phyloP scores from a whole-genome alignment of 78 protist genomes.

The Dictyostelium firmibasis region DNA sequence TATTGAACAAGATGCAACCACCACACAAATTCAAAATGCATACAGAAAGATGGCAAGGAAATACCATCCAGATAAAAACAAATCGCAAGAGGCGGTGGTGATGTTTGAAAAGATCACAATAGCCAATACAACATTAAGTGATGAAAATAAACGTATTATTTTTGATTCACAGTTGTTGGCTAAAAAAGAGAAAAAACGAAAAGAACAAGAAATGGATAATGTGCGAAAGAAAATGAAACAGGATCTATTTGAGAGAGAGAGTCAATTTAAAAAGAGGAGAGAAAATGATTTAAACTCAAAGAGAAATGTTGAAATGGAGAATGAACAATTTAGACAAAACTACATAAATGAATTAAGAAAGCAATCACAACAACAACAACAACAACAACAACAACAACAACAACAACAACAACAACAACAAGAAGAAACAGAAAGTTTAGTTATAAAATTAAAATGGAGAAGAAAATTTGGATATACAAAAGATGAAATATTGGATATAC shows the following conservation, averaged over 20 bases:
- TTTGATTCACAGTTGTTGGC: conserved; percentile 23
- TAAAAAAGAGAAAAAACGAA: conserved; percentile 14
- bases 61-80: conserved; percentile 82
- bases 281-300: not conserved
- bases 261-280: conserved; percentile 21
- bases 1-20: conserved; percentile 34
- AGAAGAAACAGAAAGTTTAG: not conserved
- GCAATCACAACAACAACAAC: not conserved
- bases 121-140: conserved; percentile 18
- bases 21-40: conserved; percentile 60
- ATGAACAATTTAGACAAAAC: conserved; percentile 12
- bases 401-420: not conserved
- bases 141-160: conserved; percentile 6
- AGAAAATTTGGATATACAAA: not conserved
- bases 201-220: conserved; percentile 51
- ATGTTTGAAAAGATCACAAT: conserved; percentile 75
- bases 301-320: not conserved
- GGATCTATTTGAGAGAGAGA: conserved; percentile 2
- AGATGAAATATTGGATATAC: conserved; percentile 8
- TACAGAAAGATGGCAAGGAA: conserved; percentile 50
- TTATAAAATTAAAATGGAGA: conserved; percentile 36
- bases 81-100: conserved; percentile 49
- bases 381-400: not conserved
- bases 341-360: not conserved
- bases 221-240: conserved; percentile 45